Conservation (phyloP, 2,329 filamentous ascomycete genomes). For the Diaporthe caulivora region DNA sequence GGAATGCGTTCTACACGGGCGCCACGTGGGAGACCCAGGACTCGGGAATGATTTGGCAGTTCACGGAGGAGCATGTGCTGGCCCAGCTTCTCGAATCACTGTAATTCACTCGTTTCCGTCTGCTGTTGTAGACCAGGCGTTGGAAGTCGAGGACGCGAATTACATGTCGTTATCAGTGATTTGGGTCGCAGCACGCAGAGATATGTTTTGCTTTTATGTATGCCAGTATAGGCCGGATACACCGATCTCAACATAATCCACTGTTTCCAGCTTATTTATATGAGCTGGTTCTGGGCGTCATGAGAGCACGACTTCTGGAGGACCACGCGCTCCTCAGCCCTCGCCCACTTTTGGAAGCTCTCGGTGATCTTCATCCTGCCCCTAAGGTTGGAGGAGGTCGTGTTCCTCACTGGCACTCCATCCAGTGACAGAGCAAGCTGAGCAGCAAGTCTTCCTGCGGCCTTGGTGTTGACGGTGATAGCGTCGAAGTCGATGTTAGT, state of each 20-base stretch:
- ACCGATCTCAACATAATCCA: too few species aligned
- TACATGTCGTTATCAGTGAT: too few species aligned
- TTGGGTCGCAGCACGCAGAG: background rate
- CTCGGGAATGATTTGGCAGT: background rate
- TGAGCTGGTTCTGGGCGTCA: conserved; percentile 35
- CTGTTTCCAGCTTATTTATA: background rate
- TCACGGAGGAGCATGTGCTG: background rate
- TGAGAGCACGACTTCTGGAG: conserved; percentile 42
- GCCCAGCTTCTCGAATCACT: background rate
- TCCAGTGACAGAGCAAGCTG: conserved; percentile 42
- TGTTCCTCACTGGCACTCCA: conserved; percentile 42
- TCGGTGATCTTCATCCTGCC: conserved; percentile 40
- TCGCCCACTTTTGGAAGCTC: conserved; percentile 41
- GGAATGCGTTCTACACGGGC: background rate
- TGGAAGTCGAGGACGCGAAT: too few species aligned
- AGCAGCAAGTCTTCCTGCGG: conserved; percentile 64
- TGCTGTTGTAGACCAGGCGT: background rate
- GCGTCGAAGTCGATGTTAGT: conserved; percentile 53
- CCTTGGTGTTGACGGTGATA: conserved; percentile 50
- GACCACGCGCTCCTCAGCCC: conserved; percentile 38
- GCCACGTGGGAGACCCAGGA: background rate
- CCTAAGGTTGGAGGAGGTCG: conserved; percentile 39
- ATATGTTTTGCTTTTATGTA: background rate
- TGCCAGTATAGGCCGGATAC: rapidly evolving
- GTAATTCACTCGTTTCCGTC: background rate